Conservation (phyloP, 495 filamentous ascomycete genomes). For the Penicillium macrosclerotiorum region DNA sequence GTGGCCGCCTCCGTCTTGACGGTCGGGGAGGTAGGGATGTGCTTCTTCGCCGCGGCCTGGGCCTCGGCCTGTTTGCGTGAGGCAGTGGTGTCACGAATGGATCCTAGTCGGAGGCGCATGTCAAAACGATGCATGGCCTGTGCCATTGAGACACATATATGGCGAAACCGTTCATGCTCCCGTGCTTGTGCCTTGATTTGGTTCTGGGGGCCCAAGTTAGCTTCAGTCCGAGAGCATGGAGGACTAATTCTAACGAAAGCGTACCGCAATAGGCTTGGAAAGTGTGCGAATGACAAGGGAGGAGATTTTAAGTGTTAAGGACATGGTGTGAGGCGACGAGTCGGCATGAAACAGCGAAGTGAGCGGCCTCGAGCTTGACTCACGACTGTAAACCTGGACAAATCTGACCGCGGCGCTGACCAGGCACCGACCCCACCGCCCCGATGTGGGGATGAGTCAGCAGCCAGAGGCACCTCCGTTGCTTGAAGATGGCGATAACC, state of each 20-base stretch:
- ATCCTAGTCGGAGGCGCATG: constrained; percentile 85
- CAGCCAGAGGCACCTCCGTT: background rate
- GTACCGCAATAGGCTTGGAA: constrained; percentile 71
- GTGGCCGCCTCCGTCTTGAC: constrained; percentile 76
- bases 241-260: constrained; percentile 19
- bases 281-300: constrained; percentile 66
- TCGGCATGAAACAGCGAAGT: background rate
- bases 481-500: constrained; percentile 56
- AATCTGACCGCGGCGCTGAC: constrained; percentile 8
- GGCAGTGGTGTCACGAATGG: constrained; percentile 74
- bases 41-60: constrained; percentile 48
- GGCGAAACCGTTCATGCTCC: constrained; percentile 88
- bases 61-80: constrained; percentile 51
- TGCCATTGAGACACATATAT: constrained; percentile 68
- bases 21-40: constrained; percentile 70
- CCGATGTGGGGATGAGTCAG: constrained; percentile 6
- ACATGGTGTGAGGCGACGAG: constrained; percentile 34
- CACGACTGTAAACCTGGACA: constrained; percentile 3
- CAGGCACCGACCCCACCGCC: background rate
- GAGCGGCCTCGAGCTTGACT: constrained; percentile 12
- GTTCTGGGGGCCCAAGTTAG: constrained; percentile 60
- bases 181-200: constrained; percentile 91
- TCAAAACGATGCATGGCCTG: constrained; percentile 88
- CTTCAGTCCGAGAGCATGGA: constrained; percentile 41
- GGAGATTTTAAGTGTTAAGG: constrained; percentile 65